Evolutionary conservation across 2,329 filamentous ascomycete genomes (phyloP), one percentile per base, ranked within the genome.

Genomic region (Ophiostoma montium): DNA sequence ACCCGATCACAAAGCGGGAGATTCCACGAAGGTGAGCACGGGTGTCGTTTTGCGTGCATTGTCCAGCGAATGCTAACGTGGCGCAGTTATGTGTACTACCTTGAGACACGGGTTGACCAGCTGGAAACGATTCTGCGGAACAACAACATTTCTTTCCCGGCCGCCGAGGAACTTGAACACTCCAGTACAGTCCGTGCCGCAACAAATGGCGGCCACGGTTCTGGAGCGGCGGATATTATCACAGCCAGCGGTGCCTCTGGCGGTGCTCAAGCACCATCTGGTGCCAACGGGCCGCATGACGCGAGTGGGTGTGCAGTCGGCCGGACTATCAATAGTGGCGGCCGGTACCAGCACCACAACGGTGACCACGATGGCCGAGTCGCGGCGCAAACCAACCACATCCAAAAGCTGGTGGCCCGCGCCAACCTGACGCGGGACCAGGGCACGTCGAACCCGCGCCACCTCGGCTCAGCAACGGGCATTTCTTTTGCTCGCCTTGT

Each of bases 401-500:
- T 84, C 51, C 75, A 82, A 56, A 80, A 55, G 56, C 38, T 61
- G 57, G 39, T 53, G 32, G 51, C 48, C 2, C 45, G 48, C 12
- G 51, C 51, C 21, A 48, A 53, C 32, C 35, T 38, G 19, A 53
- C 46, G 5, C 35, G 42, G 15, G 46, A 50, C 16, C 59, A 59
- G 31, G 57, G 82, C 46, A 76, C 80, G 3, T 82, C 85, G 3
- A 86, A 92, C 62, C 81, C 85, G 2, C 77, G 86, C 54, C 88
- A 88, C 59, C 71, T 94, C 15, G 87, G 87, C 15, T 87, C 87
- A 0, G 84, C 86, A 1, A 89, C 87, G 2, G 90, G 89, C 15
- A 92, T 96, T 46, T 94, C 89, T 0, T 96, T 96, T 67, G 89
- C 90, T 5, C 77, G 87, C 50, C 87, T 96, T 12, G 90, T 96